Conservation (phyloP, 306 rosid species). For the Malus orientalis region DNA sequence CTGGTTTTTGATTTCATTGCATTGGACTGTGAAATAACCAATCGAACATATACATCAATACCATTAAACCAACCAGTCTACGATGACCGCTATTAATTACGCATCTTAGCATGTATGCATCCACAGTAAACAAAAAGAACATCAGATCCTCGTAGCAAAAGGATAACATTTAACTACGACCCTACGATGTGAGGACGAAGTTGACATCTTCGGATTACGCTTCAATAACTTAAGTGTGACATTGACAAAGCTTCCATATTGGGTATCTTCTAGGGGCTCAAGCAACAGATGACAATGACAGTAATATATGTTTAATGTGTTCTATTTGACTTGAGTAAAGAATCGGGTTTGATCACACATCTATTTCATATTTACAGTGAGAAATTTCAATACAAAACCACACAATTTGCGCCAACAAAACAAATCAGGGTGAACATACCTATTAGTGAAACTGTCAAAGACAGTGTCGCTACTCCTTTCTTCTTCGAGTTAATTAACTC, state of each 20-base stretch:
- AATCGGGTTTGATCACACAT: constrained; percentile 29
- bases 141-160: no score
- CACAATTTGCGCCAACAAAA: constrained; percentile 19
- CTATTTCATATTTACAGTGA: constrained; percentile 33
- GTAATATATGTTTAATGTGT: neutral
- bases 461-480: constrained; percentile 5
- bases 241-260: constrained; percentile 3
- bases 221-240: neutral
- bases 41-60: neutral
- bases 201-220: neutral
- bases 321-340: constrained; percentile 14
- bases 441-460: constrained; percentile 19
- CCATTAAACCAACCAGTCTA: neutral
- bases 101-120: neutral
- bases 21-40: neutral
- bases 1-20: neutral
- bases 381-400: constrained; percentile 12
- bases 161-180: neutral
- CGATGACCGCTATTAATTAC: neutral
- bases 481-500: neutral
- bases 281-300: neutral
- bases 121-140: neutral
- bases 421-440: constrained; percentile 12
- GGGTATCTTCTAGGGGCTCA: neutral
- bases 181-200: neutral